phyloP scores from a whole-genome alignment of 1,284 basidiomycete species.

The Fomes fomentarius region DNA sequence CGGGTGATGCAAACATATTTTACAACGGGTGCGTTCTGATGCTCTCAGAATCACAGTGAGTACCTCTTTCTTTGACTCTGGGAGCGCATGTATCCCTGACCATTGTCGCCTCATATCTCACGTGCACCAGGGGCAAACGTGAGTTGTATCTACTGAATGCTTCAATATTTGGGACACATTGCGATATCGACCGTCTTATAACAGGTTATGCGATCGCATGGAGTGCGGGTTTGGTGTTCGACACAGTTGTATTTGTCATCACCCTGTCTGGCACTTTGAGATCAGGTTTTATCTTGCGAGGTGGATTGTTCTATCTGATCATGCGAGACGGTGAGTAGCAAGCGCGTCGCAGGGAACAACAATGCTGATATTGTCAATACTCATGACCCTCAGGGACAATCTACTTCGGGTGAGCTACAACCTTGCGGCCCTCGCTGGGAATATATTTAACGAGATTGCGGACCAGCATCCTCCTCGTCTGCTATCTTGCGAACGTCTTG shows the following conservation, averaged over 20 bases:
- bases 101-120: too few relatives aligned
- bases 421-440: background rate
- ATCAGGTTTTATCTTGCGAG: background rate
- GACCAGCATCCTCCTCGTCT: constrained; percentile 2
- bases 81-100: too few relatives aligned
- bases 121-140: too few relatives aligned
- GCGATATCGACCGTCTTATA: too few relatives aligned
- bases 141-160: too few relatives aligned
- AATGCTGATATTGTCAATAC: background rate
- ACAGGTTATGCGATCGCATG: constrained; percentile 4
- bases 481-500: constrained; percentile 3
- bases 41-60: too few relatives aligned
- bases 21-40: too few relatives aligned
- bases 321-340: constrained; percentile 1
- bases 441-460: too few relatives aligned
- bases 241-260: constrained; percentile 1
- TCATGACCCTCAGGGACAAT: background rate
- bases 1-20: too few relatives aligned
- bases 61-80: too few relatives aligned
- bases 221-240: background rate
- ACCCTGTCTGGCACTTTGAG: background rate
- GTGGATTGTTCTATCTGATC: background rate
- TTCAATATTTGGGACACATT: too few relatives aligned
- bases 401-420: background rate
- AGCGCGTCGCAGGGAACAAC: too few relatives aligned